phyloP scores from a whole-genome alignment of 805 yeast species.

The Kodamaea restingae region DNA sequence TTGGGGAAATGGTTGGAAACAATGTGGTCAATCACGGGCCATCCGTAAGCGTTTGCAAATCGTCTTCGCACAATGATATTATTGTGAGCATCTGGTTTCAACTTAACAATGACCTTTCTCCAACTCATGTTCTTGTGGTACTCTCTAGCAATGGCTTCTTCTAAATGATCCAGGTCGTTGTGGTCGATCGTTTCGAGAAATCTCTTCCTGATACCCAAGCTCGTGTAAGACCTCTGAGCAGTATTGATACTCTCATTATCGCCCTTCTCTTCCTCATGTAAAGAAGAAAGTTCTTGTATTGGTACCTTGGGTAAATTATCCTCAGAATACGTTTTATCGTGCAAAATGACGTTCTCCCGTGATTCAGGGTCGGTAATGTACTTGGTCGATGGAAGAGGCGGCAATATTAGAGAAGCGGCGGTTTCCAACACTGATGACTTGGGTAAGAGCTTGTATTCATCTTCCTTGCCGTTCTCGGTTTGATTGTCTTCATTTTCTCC shows the following conservation, averaged over 20 bases:
- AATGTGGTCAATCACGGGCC: conserved; percentile 86
- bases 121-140: conserved; percentile 84
- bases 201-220: conserved; percentile 14
- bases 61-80: conserved; percentile 84
- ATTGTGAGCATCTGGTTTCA: conserved; percentile 93
- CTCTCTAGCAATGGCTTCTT: conserved; percentile 80
- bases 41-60: conserved; percentile 91
- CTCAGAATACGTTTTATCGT: conserved; percentile 72
- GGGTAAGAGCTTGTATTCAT: conserved; percentile 39
- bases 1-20: conserved; percentile 58
- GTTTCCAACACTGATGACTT: conserved; percentile 74
- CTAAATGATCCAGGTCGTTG: conserved; percentile 46
- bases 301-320: conserved; percentile 51
- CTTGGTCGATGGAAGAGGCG: conserved; percentile 71
- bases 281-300: not conserved
- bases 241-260: not conserved
- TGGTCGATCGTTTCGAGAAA: conserved; percentile 24
- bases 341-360: conserved; percentile 68
- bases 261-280: not conserved
- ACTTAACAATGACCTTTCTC: conserved; percentile 84
- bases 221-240: conserved; percentile 10
- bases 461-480: conserved; percentile 12
- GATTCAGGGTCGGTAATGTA: conserved; percentile 65
- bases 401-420: conserved; percentile 70
- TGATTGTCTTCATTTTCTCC: conserved; percentile 13